Conservation (phyloP, 1,284 basidiomycete genomes). For the Malassezia japonica region DNA sequence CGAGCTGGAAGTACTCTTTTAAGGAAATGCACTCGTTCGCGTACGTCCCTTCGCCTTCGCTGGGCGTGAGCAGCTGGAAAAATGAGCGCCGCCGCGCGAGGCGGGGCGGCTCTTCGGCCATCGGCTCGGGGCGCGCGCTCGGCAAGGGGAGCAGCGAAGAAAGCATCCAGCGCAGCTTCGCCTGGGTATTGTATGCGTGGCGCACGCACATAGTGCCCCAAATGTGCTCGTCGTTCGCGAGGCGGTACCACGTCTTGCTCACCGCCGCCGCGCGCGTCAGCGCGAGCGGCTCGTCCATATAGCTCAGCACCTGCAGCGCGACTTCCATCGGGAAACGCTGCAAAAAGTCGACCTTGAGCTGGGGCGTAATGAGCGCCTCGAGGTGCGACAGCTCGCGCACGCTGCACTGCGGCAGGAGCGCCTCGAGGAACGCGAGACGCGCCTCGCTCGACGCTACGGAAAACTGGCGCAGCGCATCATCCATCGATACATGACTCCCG, state of each 20-base stretch:
- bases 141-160: not conserved
- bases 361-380: conserved; percentile 62
- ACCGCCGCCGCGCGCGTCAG: conserved; percentile 66
- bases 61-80: not conserved
- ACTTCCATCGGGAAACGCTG: conserved; percentile 73
- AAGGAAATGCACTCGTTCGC: conserved; percentile 9
- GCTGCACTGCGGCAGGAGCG: conserved; percentile 48
- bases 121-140: not conserved
- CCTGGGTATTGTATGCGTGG: conserved; percentile 21
- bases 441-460: not conserved
- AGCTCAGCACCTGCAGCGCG: conserved; percentile 67
- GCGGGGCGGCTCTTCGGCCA: not conserved
- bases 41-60: conserved; percentile 17
- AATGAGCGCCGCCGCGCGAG: conserved; percentile 2
- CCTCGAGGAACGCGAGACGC: conserved; percentile 24
- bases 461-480: not conserved
- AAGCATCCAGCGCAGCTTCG: conserved; percentile 10
- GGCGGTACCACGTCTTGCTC: conserved; percentile 64
- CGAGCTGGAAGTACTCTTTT: conserved; percentile 59
- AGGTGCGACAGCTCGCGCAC: conserved; percentile 70
- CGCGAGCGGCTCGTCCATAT: conserved; percentile 69
- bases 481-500: not conserved
- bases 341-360: conserved; percentile 79
- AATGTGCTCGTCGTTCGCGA: conserved; percentile 70
- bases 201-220: conserved; percentile 71